These are phyloP conservation scores for Strobilomyces dryophilus DNA, from an alignment of 768 basidiomycete genomes.

Conservation along the genomic window DNA sequence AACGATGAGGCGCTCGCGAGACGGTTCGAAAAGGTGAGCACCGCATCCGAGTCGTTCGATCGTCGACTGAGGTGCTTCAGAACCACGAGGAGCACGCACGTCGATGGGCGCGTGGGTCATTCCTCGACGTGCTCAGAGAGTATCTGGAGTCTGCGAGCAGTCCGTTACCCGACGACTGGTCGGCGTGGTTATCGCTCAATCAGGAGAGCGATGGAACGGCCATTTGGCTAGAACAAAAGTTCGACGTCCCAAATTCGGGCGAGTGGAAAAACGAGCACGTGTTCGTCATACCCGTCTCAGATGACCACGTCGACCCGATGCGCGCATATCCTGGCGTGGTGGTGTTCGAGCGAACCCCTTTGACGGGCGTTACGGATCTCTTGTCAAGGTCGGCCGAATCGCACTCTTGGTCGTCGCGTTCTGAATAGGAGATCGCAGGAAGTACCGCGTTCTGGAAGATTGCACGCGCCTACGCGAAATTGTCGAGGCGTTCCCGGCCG, in stretches of 20 bases:
- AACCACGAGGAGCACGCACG: conserved; percentile 68
- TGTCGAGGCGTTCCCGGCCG: conserved; percentile 46
- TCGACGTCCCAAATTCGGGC: conserved; percentile 62
- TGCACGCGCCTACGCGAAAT: conserved; percentile 67
- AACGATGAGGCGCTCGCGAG: conserved; percentile 64
- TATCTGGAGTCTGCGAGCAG: conserved; percentile 34
- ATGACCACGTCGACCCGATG: conserved; percentile 14
- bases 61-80: conserved; percentile 33
- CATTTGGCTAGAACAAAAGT: conserved; percentile 78
- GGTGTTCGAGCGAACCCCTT: conserved; percentile 71
- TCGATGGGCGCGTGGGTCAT: conserved; percentile 73
- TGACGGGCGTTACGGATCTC: conserved; percentile 58
- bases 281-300: conserved; percentile 52
- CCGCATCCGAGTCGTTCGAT: neutral
- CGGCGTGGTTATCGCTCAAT: conserved; percentile 72
- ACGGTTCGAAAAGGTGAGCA: conserved; percentile 62
- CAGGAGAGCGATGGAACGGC: conserved; percentile 70
- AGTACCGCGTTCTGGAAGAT: conserved; percentile 70
- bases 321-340: conserved; percentile 56
- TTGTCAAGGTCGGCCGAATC: conserved; percentile 52
- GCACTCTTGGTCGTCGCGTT: neutral
- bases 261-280: conserved; percentile 55
- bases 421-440: conserved; percentile 35
- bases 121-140: conserved; percentile 40
- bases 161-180: conserved; percentile 44